Evolutionary conservation across 1,139 yeast species (phyloP), one percentile per base, ranked within the genome.

Genomic region (Casaregolazyma lundiana): DNA sequence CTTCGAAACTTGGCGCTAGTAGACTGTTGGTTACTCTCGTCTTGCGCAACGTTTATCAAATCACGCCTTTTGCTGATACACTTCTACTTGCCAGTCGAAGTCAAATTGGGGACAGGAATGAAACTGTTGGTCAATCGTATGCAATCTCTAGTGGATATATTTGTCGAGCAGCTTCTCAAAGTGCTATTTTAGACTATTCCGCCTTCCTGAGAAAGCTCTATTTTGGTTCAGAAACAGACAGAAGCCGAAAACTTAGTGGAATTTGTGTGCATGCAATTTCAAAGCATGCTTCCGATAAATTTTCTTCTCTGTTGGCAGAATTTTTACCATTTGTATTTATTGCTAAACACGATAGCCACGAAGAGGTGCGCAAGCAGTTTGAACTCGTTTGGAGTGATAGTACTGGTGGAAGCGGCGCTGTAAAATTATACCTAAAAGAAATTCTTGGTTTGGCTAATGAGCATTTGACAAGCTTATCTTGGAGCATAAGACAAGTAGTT

Each of bases 1-100:
- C 97, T 0, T 88, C 97, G 0, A 89, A 89, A 60, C 89, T 87
- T 1, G 89, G 94, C 38, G 89, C 92, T 0, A 78, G 95, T n/a
- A 76, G 81, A 53, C 82, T 90, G 0, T 64, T 89, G 19, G 87
- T 84, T 6, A 75, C 79, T 19, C 64, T 89, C 48, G 76, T 84
- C 0, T 69, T 78, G 20, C 75, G 81, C 52, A 80, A 84, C 55
- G 63, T 75, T n/a, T 72, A 73, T 29, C 60, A 77, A 18, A 63
- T 79, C 16, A 71, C 73, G 39, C 82, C 86, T 0, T 78, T 77
- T 57, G 84, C 90, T 7, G 85, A 82, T 47, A 67, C 71, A 13
- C 65, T 90, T 15, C 66, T 90, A 50, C 73, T 75, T 44, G 70
- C 80, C 2, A 77, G 89, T 42, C 62, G 70, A 6, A 65, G 71